Percentiles rank a stretch among this genome's conserved stretches.
Evolutionary conservation across 192 early-diverging fungal species (phyloP).

Genomic region (Coemansia sp.): DNA sequence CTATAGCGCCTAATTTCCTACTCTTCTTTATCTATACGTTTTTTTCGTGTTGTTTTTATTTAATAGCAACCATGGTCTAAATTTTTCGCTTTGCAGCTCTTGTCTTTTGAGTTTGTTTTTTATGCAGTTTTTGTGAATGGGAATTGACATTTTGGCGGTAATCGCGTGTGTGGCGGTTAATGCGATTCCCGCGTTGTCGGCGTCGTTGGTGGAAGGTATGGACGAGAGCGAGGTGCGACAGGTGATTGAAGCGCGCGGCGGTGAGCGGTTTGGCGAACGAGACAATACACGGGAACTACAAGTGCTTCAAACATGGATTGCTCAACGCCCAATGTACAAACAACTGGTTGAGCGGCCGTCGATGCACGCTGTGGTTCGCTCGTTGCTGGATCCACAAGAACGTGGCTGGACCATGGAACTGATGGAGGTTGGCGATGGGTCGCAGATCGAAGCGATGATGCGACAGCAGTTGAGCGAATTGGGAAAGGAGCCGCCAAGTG

Average conservation of each 20-base stretch:
- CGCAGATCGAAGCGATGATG: too few relatives aligned
- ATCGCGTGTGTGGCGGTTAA: constrained; percentile 36
- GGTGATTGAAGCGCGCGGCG: constrained; percentile 24
- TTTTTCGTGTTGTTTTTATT: constrained; percentile 6
- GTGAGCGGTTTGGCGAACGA: constrained; percentile 49
- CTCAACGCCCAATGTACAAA: background rate
- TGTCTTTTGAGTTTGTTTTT: background rate
- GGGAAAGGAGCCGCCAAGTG: background rate
- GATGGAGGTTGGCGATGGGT: background rate
- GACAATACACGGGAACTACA: constrained; percentile 35
- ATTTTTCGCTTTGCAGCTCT: background rate
- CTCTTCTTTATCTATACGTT: constrained; percentile 2
- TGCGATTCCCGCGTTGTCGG: constrained; percentile 27
- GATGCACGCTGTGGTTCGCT: background rate
- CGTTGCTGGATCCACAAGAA: background rate
- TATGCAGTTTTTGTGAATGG: background rate
- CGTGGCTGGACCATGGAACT: background rate
- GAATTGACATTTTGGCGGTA: constrained; percentile 14
- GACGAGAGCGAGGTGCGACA: background rate
- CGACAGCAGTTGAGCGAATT: too few relatives aligned
- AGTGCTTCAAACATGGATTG: constrained; percentile 21
- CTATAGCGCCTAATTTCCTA: constrained; percentile 31
- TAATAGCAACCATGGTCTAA: background rate
- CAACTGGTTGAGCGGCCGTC: too few relatives aligned
- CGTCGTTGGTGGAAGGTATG: background rate